phyloP scores from a whole-genome alignment of 2,329 filamentous ascomycete species.

The Fusarium staphyleae region DNA sequence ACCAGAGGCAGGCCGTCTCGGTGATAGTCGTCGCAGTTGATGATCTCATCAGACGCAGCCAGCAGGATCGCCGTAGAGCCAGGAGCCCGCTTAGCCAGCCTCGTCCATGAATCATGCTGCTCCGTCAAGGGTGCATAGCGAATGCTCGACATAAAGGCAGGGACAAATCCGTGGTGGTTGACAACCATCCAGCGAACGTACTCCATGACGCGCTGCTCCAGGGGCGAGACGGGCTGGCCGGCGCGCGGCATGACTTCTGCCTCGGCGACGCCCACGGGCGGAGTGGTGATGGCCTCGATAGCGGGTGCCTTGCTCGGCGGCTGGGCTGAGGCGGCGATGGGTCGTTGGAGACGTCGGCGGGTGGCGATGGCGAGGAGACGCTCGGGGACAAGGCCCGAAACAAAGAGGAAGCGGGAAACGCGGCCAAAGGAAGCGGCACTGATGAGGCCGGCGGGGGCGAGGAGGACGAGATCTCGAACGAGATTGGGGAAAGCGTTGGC shows the following conservation, averaged over 20 bases:
- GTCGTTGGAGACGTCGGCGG: conserved; percentile 55
- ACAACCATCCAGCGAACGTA: conserved; percentile 66
- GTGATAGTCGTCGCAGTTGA: conserved; percentile 58
- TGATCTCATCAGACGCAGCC: conserved; percentile 59
- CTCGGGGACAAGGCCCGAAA: conserved; percentile 62
- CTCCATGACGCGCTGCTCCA: conserved; percentile 56
- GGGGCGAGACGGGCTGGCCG: conserved; percentile 43
- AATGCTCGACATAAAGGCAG: conserved; percentile 66
- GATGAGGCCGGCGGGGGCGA: conserved; percentile 82
- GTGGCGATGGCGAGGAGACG: conserved; percentile 58
- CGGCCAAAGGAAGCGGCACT: conserved; percentile 60
- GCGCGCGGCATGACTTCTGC: conserved; percentile 50
- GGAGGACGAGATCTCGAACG: conserved; percentile 73
- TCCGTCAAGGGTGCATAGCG: conserved; percentile 60
- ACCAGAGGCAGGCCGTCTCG: conserved; percentile 58
- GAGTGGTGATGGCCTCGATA: conserved; percentile 26
- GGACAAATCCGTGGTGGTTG: conserved; percentile 64
- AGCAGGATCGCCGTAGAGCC: conserved; percentile 60
- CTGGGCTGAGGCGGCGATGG: conserved; percentile 52
- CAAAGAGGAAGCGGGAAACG: conserved; percentile 59
- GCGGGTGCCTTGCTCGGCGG: conserved; percentile 37
- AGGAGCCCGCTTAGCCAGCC: conserved; percentile 51
- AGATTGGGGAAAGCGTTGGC: conserved; percentile 74
- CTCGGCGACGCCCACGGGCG: conserved; percentile 48
- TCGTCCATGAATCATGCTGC: conserved; percentile 59